Base-by-base conservation (phyloP, 176 grass and related monocot species). In the Cymbopogon citratus region DNA sequence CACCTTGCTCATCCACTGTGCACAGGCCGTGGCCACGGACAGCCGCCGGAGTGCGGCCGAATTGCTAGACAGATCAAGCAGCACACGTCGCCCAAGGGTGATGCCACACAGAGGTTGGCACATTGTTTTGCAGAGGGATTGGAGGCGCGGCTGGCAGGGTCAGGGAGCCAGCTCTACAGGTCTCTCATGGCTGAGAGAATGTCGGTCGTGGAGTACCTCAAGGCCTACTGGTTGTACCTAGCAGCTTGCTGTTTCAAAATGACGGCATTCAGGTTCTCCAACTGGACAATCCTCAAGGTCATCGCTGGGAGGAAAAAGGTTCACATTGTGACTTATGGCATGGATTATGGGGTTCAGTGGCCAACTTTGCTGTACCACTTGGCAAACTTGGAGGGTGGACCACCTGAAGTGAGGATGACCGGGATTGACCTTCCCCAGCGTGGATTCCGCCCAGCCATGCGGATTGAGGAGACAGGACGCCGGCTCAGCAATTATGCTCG, bases 1-100 rank as follows among this genome's bases (percentile, higher is more conserved):
- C 66, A 92, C 93, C 43, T 69, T 95, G 81, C 85, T 95, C 41
- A 84, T 92, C 82, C 90, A 90, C 46, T 92, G 92, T 12, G 90
- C 87, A 33, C 89, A 94, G 75, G 76, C 89, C 9, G 85, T 92
- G 41, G 82, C 87, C 44, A 84, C 75, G 0, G 87, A 89, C 6
- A 87, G 90, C 24, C 70, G 28, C n/a, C 63, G 79, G 8, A 83
- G 79, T 29, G 85, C 90, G 5, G 54, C 27, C 1, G 85, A 95
- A 21, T 49, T 83, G 39, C 71, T 95, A 80, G 49, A 70, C 93
- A 92, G 79, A 90, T 95, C 57, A 86, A 81, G 49, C 74, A 75
- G 35, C 87, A 90, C 23, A 74, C 90, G 1, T 92, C 87, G 2
- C 66, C 39, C 1, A 88, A 33, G 40, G 72, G 84, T 2, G 76